phyloP scores from a whole-genome alignment of 352 stramenopile genomes.

The Phytophthora rubi region DNA sequence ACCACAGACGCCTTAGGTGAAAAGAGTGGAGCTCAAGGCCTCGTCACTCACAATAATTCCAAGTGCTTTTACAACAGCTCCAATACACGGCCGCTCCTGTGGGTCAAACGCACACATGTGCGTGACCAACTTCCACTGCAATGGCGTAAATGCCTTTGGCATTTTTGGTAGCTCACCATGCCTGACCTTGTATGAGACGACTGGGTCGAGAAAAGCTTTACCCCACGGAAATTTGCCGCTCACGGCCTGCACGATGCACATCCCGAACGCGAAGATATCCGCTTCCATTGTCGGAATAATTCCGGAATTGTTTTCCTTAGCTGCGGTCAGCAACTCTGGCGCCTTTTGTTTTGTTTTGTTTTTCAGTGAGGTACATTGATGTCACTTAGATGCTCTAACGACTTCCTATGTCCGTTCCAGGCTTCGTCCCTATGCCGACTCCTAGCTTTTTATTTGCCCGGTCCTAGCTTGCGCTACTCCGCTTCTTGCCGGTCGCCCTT shows the following conservation, averaged over 20 bases:
- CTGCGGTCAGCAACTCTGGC: conserved; percentile 18
- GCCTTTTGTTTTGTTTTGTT: too few species aligned
- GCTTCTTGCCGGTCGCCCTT: too few species aligned
- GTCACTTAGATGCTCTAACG: too few species aligned
- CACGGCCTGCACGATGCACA: conserved; percentile 33
- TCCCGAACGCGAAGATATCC: conserved; percentile 31
- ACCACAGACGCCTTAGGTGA: not conserved
- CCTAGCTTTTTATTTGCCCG: too few species aligned
- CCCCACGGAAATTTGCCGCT: conserved; percentile 22
- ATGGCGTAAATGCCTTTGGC: conserved; percentile 20
- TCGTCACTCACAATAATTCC: conserved; percentile 18
- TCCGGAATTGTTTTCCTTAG: not conserved
- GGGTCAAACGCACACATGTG: conserved; percentile 27
- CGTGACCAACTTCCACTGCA: conserved; percentile 26
- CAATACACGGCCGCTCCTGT: conserved; percentile 1
- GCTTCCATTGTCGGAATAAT: conserved; percentile 14
- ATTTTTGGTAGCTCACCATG: conserved; percentile 5
- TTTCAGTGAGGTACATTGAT: too few species aligned
- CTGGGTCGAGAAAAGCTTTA: conserved; percentile 7
- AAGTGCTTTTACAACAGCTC: conserved; percentile 11
- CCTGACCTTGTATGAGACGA: conserved; percentile 11
- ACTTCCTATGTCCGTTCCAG: too few species aligned
- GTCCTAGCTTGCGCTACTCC: too few species aligned
- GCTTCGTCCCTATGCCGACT: too few species aligned
- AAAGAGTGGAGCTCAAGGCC: not conserved